A percentile compares a stretch with the other conserved stretches of the same genome.
Evolutionary conservation across 176 grass and related monocot genomes (phyloP).

Genomic region (Paspalum vaginatum): DNA sequence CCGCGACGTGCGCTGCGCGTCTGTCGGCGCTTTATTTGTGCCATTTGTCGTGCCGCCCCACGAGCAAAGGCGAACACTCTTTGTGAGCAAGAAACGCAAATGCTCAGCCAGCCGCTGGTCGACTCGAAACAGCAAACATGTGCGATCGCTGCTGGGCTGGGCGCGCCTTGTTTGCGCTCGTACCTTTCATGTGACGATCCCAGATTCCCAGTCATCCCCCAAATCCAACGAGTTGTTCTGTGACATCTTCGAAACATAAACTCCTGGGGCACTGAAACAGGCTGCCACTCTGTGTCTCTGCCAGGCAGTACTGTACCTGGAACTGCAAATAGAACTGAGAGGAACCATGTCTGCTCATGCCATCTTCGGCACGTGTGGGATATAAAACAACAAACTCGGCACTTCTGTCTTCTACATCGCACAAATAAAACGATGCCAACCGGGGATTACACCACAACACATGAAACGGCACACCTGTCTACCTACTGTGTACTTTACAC

Average conservation of each 20-base stretch:
- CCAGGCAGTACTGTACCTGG: background rate
- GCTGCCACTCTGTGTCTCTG: background rate
- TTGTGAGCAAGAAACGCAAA: conserved; percentile 17
- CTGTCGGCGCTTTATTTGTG: conserved; percentile 15
- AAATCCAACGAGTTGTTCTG: background rate
- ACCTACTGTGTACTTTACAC: conserved; percentile 38
- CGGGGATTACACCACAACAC: conserved; percentile 35
- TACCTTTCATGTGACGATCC: background rate
- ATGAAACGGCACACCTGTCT: conserved; percentile 19
- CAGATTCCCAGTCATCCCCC: too few species aligned
- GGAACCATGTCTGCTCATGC: background rate
- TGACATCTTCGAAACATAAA: background rate
- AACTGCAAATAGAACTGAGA: background rate
- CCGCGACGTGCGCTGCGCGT: background rate
- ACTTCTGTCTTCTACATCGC: background rate
- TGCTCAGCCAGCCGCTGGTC: background rate
- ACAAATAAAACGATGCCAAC: conserved; percentile 14
- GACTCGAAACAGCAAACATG: background rate
- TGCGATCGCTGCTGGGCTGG: background rate
- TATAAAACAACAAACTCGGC: too few species aligned
- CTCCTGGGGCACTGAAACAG: background rate
- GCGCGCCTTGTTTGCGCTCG: background rate
- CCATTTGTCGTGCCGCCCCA: conserved; percentile 33
- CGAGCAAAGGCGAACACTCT: background rate
- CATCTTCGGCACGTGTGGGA: background rate